Evolutionary conservation across 805 yeast species (phyloP).

Genomic region (Phaffomyces antillensis): DNA sequence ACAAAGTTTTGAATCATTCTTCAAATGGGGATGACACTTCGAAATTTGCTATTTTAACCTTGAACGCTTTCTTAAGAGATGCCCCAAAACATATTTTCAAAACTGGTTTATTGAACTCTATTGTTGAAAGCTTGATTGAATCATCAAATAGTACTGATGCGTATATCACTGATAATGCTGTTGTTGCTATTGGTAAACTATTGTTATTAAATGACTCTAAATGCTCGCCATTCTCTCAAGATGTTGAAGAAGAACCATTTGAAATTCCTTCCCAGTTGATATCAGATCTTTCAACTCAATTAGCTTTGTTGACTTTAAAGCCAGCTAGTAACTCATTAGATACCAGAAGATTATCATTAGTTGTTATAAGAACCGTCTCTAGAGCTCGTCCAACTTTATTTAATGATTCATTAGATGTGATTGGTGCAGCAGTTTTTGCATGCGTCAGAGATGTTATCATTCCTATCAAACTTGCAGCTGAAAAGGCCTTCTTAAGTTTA

Average conservation of each 20-base stretch:
- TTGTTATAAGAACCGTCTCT: slow-evolving; percentile 67
- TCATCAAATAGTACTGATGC: slow-evolving; percentile 36
- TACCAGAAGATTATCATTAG: slow-evolving; percentile 71
- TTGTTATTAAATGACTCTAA: slow-evolving; percentile 45
- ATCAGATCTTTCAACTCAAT: slow-evolving; percentile 37
- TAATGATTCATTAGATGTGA: slow-evolving; percentile 42
- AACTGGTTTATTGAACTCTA: slow-evolving; percentile 41
- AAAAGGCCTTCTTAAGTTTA: slow-evolving; percentile 72
- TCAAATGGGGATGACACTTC: slow-evolving; percentile 36
- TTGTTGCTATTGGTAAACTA: slow-evolving; percentile 76
- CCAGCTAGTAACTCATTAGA: slow-evolving; percentile 64
- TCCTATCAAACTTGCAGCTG: slow-evolving; percentile 92
- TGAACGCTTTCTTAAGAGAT: slow-evolving; percentile 75
- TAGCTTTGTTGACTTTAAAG: slow-evolving; percentile 40
- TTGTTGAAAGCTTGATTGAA: slow-evolving; percentile 40
- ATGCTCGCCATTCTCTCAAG: slow-evolving; percentile 29
- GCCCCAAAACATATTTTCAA: slow-evolving; percentile 60
- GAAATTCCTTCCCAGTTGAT: slow-evolving; percentile 37
- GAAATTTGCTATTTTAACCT: slow-evolving; percentile 60
- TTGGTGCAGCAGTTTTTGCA: slow-evolving; percentile 71
- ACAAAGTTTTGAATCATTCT: slow-evolving; percentile 42
- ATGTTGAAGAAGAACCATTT: slow-evolving; percentile 25
- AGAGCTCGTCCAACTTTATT: slow-evolving; percentile 51
- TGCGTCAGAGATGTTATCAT: slow-evolving; percentile 83
- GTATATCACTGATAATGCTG: slow-evolving; percentile 66